Percentiles rank a stretch among this genome's conserved stretches.
Evolutionary conservation across 2,329 filamentous ascomycete genomes (phyloP).

Genomic region (Neurospora sp.): DNA sequence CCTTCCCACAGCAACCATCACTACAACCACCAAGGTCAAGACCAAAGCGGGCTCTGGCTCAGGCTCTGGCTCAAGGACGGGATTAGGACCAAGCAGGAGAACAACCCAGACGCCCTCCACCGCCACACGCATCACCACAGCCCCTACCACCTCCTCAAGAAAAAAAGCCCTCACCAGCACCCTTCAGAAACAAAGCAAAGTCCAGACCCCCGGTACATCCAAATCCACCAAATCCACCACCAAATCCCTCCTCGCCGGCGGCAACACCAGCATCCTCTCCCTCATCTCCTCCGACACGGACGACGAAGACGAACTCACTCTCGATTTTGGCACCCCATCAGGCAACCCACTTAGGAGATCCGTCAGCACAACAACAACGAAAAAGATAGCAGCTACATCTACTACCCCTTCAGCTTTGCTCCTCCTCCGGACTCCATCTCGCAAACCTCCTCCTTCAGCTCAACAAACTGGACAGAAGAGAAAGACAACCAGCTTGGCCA

Average conservation of each 20-base stretch:
- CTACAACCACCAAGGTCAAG: background rate
- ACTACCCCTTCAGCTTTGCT: background rate
- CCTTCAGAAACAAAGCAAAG: background rate
- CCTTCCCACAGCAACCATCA: background rate
- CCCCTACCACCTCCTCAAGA: background rate
- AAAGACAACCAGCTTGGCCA: background rate
- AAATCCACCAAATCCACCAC: conserved; percentile 8
- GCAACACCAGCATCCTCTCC: conserved; percentile 30
- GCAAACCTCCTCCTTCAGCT: background rate
- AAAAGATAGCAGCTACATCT: background rate
- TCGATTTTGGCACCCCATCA: conserved; percentile 17
- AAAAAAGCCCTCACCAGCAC: background rate
- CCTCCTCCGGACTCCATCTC: background rate
- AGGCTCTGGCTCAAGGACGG: background rate
- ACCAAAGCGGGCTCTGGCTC: background rate
- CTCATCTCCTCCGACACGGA: conserved; percentile 29
- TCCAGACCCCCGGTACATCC: background rate
- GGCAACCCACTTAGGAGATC: too few species aligned
- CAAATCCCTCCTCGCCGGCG: background rate
- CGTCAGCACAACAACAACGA: background rate
- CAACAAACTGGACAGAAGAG: background rate
- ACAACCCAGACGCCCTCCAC: background rate
- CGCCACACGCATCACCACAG: background rate
- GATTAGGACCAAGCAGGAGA: background rate
- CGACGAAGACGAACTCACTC: conserved; percentile 29